These are phyloP conservation scores for Penicillium atrosanguineum DNA, from an alignment of 495 filamentous ascomycete species.

Conservation along the genomic window DNA sequence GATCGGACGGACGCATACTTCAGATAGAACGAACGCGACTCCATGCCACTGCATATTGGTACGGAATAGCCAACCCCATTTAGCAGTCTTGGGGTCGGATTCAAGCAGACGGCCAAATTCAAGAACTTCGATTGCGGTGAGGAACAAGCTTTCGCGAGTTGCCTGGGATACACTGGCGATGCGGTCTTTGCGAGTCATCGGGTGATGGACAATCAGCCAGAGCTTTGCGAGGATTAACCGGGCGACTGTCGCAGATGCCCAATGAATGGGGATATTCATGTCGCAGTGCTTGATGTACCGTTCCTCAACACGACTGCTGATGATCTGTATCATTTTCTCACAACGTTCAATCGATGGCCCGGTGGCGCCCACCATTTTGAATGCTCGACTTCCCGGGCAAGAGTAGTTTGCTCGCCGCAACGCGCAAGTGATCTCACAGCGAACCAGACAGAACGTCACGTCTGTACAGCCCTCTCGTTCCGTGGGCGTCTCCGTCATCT, in stretches of 20 bases:
- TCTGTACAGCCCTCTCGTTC: constrained; percentile 66
- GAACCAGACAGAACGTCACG: constrained; percentile 74
- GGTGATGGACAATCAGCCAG: constrained; percentile 62
- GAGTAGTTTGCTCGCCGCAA: constrained; percentile 41
- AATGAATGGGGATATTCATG: constrained; percentile 63
- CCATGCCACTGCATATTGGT: constrained; percentile 84
- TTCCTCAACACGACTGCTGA: constrained; percentile 60
- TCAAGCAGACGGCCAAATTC: constrained; percentile 68
- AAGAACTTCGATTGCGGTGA: constrained; percentile 71
- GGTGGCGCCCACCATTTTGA: constrained; percentile 15
- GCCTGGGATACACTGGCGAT: constrained; percentile 47
- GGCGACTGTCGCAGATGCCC: constrained; percentile 67
- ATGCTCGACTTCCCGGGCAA: constrained; percentile 24
- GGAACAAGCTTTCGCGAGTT: constrained; percentile 69
- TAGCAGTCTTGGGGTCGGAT: constrained; percentile 57
- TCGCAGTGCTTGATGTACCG: constrained; percentile 51
- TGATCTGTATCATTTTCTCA: constrained; percentile 60
- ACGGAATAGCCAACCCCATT: constrained; percentile 80
- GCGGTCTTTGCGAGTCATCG: constrained; percentile 46
- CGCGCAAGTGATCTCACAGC: constrained; percentile 56
- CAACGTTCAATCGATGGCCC: constrained; percentile 47
- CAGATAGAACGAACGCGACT: constrained; percentile 69
- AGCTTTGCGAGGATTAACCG: constrained; percentile 68
- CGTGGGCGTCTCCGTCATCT: constrained; percentile 57
- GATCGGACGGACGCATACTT: constrained; percentile 69